These are phyloP conservation scores for Pilatotrama ljubarskyi DNA, from an alignment of 768 basidiomycete species.

Conservation along the genomic window DNA sequence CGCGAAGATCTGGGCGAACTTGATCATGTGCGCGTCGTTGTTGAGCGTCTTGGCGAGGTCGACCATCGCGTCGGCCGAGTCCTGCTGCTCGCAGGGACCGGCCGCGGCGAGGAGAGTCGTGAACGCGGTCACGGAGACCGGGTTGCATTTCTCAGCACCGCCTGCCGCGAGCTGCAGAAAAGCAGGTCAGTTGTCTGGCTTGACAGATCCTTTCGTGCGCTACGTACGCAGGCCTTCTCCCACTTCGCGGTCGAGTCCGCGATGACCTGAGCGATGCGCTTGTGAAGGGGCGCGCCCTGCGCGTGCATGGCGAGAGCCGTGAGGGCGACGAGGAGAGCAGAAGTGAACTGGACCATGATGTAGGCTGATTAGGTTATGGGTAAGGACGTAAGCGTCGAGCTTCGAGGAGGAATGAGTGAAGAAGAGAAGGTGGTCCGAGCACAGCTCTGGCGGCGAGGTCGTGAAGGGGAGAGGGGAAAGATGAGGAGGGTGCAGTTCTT, in stretches of 20 bases:
- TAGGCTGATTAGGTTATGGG: neutral
- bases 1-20: conserved; percentile 50
- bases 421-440: conserved; percentile 9
- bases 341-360: conserved; percentile 35
- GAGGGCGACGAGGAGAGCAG: conserved; percentile 34
- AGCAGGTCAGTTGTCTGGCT: neutral
- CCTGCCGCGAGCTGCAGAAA: conserved; percentile 48
- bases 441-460: conserved; percentile 13
- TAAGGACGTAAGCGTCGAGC: conserved; percentile 14
- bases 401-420: neutral
- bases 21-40: conserved; percentile 49
- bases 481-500: neutral
- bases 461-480: neutral
- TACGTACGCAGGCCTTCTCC: conserved; percentile 54
- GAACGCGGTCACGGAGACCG: conserved; percentile 55
- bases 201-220: neutral
- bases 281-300: conserved; percentile 34
- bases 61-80: conserved; percentile 51
- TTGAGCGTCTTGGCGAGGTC: conserved; percentile 49
- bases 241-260: conserved; percentile 48
- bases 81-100: conserved; percentile 43
- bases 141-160: conserved; percentile 58
- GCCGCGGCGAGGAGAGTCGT: conserved; percentile 57
- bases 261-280: conserved; percentile 52
- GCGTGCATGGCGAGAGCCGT: conserved; percentile 31